These are phyloP conservation scores for Penicillium waksmanii DNA, from an alignment of 495 filamentous ascomycete genomes.

Conservation along the genomic window DNA sequence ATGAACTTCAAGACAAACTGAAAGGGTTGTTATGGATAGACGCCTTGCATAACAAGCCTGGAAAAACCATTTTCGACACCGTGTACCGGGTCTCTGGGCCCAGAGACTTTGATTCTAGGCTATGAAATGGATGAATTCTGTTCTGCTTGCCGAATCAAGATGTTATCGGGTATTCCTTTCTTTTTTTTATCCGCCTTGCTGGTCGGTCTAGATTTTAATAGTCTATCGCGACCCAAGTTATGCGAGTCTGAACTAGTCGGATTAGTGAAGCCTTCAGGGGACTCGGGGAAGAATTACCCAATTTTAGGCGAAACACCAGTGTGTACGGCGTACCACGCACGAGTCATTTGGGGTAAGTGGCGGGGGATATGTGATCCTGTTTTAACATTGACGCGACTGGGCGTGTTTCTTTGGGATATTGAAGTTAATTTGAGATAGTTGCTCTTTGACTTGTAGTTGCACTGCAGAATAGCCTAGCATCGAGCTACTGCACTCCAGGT, in stretches of 20 bases:
- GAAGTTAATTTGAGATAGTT: constrained; percentile 2
- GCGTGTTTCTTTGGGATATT: neutral
- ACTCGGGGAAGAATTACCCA: neutral
- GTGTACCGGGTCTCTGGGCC: neutral
- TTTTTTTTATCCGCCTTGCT: neutral
- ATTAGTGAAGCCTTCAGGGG: neutral
- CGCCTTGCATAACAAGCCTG: constrained; percentile 35
- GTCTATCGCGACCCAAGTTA: neutral
- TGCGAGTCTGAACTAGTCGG: neutral
- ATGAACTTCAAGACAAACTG: constrained; percentile 28
- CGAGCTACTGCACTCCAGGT: neutral
- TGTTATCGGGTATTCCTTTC: neutral
- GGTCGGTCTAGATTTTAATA: neutral
- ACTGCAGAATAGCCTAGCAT: constrained; percentile 1
- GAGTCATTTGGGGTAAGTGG: neutral
- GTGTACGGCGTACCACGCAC: neutral
- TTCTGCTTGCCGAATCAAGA: neutral
- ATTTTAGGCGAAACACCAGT: neutral
- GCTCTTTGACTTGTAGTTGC: neutral
- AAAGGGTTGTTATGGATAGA: constrained; percentile 39
- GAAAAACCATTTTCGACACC: constrained; percentile 17
- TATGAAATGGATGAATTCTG: neutral
- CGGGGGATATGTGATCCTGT: neutral
- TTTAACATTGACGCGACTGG: neutral
- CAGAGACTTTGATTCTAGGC: neutral